A percentile compares a stretch with the other conserved stretches of the same genome.
phyloP scores from a whole-genome alignment of 2,329 filamentous ascomycete genomes.

The Aspergillus caelatus region DNA sequence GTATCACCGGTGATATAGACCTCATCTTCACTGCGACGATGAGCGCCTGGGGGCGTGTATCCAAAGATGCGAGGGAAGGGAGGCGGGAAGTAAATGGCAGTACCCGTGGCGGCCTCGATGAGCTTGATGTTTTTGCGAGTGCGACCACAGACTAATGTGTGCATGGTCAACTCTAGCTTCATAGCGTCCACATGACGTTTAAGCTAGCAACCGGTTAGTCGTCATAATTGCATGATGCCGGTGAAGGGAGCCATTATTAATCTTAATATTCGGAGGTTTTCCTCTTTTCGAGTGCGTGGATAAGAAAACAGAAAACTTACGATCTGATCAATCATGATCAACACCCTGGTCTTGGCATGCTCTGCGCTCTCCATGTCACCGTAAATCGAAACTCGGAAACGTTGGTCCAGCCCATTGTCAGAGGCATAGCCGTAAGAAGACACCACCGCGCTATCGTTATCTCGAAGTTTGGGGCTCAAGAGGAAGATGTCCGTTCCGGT shows the following conservation, averaged over 20 bases:
- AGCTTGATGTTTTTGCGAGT: constrained; percentile 97
- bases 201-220: constrained; percentile 42
- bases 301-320: constrained; percentile 50
- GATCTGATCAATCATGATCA: constrained; percentile 97
- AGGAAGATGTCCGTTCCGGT: constrained; percentile 97
- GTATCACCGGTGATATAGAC: constrained; percentile 94
- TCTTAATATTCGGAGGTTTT: not conserved
- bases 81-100: constrained; percentile 96
- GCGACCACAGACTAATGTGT: constrained; percentile 89
- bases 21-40: constrained; percentile 80
- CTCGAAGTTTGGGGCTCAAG: constrained; percentile 82
- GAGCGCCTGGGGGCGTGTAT: constrained; percentile 81
- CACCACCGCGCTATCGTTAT: constrained; percentile 72
- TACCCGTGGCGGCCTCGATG: constrained; percentile 93
- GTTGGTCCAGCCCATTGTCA: constrained; percentile 80
- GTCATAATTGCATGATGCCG: not conserved
- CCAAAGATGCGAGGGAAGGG: constrained; percentile 90
- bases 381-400: constrained; percentile 90
- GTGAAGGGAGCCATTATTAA: not conserved
- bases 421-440: constrained; percentile 76
- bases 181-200: constrained; percentile 71
- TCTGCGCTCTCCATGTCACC: constrained; percentile 94
- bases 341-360: constrained; percentile 91
- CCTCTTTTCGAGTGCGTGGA: not conserved
- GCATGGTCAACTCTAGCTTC: constrained; percentile 81